phyloP scores from a whole-genome alignment of 192 early-diverging fungal genomes.

The Cetraspora pellucida region DNA sequence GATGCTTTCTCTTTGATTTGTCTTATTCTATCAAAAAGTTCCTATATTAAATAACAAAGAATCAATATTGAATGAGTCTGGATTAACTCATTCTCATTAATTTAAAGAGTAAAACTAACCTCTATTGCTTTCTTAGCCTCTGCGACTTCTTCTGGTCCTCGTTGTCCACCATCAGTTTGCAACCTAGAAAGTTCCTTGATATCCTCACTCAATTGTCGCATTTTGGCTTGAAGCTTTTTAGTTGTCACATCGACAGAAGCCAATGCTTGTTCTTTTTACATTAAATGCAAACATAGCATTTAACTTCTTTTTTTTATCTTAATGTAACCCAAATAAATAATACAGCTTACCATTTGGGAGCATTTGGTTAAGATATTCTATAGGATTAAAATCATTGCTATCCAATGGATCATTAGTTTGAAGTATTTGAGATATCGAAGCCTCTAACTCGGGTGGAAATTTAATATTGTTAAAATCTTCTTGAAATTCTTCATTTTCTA shows the following conservation, averaged over 20 bases:
- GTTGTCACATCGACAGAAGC: slow-evolving; percentile 66
- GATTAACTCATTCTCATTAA: not conserved
- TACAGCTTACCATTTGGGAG: slow-evolving; percentile 68
- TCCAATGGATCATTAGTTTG: slow-evolving; percentile 67
- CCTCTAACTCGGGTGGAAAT: slow-evolving; percentile 60
- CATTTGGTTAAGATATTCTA: slow-evolving; percentile 77
- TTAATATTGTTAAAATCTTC: slow-evolving; percentile 22
- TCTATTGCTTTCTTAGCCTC: slow-evolving; percentile 75
- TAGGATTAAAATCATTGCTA: slow-evolving; percentile 69
- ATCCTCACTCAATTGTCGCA: slow-evolving; percentile 62
- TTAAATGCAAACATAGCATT: not conserved
- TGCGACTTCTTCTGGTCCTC: slow-evolving; percentile 65
- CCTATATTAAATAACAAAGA: slow-evolving; percentile 45
- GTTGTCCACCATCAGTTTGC: slow-evolving; percentile 64
- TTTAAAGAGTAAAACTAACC: slow-evolving; percentile 41
- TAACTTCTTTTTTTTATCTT: not conserved
- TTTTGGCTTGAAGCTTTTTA: slow-evolving; percentile 60
- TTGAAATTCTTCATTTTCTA: slow-evolving; percentile 5
- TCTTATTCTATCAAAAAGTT: slow-evolving; percentile 77
- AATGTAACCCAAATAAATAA: not conserved
- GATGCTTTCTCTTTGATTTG: slow-evolving; percentile 85
- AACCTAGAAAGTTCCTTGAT: slow-evolving; percentile 71
- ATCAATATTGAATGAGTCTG: not conserved
- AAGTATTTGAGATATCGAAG: slow-evolving; percentile 56
- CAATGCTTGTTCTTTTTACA: slow-evolving; percentile 62